Evolutionary conservation across 768 basidiomycete genomes (phyloP).

Genomic region (Hydnum rufescens): DNA sequence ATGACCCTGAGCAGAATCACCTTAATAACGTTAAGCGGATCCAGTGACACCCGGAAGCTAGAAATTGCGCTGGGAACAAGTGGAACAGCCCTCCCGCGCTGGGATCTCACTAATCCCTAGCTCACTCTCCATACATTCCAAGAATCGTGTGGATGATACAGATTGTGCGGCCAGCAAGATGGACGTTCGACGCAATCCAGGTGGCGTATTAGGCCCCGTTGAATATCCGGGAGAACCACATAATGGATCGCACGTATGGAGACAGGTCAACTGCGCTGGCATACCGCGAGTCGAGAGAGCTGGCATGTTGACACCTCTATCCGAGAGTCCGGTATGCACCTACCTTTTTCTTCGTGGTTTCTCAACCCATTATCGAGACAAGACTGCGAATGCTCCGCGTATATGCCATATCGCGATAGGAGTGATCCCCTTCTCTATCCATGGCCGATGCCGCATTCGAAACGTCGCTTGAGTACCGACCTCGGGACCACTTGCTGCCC

Average conservation of each 20-base stretch:
- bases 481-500: conserved; percentile 34
- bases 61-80: no score
- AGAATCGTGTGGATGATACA: conserved; percentile 30
- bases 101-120: conserved; percentile 62
- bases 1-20: no score
- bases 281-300: conserved; percentile 23
- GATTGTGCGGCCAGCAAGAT: conserved; percentile 6
- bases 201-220: conserved; percentile 13
- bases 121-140: conserved; percentile 57
- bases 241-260: not conserved
- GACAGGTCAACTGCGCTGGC: not conserved
- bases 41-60: no score
- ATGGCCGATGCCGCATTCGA: not conserved
- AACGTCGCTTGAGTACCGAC: conserved; percentile 15
- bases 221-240: not conserved
- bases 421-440: conserved; percentile 19
- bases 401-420: conserved; percentile 25
- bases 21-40: no score
- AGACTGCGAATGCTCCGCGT: conserved; percentile 67
- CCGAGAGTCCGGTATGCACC: conserved; percentile 53
- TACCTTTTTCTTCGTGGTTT: conserved; percentile 14
- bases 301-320: conserved; percentile 63
- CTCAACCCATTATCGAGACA: conserved; percentile 54
- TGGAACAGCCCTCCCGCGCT: no score
- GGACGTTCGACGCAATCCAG: conserved; percentile 19